Conservation (phyloP, 345 rosid species). For the Sonneratia alba region DNA sequence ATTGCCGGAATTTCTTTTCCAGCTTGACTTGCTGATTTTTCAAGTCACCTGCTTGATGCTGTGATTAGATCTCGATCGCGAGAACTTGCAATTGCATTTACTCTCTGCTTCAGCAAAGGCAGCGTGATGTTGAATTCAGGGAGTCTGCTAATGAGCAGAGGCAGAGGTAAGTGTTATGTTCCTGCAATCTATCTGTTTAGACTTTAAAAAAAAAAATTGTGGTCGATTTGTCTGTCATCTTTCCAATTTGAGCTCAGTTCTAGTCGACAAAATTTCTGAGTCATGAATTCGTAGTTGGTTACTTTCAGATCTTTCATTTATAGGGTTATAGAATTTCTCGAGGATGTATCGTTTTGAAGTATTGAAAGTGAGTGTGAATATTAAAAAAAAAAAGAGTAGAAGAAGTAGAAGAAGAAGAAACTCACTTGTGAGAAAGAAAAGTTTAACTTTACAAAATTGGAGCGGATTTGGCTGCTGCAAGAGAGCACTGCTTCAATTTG, state of each 20-base stretch:
- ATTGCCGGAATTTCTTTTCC: too few species aligned
- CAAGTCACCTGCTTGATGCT: neutral
- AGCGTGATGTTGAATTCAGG: conserved; percentile 78
- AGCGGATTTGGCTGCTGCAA: neutral
- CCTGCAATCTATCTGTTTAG: neutral
- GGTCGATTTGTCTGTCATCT: neutral
- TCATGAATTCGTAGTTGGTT: neutral
- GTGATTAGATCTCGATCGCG: conserved; percentile 69
- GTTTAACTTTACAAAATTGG: neutral
- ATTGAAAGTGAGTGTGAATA: neutral
- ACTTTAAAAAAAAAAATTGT: neutral
- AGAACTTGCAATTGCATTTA: conserved; percentile 92
- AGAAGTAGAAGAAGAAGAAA: too few species aligned
- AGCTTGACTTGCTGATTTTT: neutral
- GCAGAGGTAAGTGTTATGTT: conserved; percentile 46
- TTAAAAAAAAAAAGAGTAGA: too few species aligned
- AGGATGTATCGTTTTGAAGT: neutral
- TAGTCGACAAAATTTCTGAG: too few species aligned
- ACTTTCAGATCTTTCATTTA: neutral
- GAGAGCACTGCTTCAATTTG: neutral
- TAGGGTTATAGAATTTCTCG: neutral
- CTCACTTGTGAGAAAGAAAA: neutral
- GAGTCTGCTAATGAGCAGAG: conserved; percentile 90
- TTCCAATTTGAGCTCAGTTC: neutral
- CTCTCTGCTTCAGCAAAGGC: conserved; percentile 87